Conservation (phyloP, 345 rosid genomes). For the Erodium maritimum region DNA sequence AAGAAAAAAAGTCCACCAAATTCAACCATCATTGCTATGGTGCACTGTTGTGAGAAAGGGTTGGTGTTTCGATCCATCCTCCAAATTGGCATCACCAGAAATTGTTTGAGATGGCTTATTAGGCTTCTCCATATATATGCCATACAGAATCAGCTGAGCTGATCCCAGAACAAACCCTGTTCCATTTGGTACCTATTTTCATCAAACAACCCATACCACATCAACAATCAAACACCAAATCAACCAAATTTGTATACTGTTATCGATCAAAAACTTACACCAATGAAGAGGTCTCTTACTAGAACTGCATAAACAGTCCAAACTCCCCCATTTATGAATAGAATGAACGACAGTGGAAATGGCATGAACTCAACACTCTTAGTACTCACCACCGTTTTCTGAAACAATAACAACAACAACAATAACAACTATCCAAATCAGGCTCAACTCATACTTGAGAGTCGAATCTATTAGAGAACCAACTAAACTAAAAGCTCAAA, state of each 20-base stretch:
- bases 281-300: constrained; percentile 31
- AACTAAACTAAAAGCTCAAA: neutral
- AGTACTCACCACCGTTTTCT: constrained; percentile 42
- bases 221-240: neutral
- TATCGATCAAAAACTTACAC: constrained; percentile 22
- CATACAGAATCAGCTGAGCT: constrained; percentile 36
- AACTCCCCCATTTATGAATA: constrained; percentile 37
- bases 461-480: too few species aligned
- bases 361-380: constrained; percentile 58
- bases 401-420: constrained; percentile 1
- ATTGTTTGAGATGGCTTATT: too few species aligned
- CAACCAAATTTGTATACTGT: neutral
- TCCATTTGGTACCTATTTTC: constrained; percentile 43
- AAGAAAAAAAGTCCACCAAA: too few species aligned
- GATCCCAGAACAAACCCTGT: constrained; percentile 34
- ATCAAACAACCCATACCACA: neutral
- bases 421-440: neutral
- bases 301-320: constrained; percentile 46
- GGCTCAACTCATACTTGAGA: neutral
- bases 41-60: too few species aligned
- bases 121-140: neutral
- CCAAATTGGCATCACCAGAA: neutral
- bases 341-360: constrained; percentile 30
- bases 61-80: neutral
- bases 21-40: too few species aligned